Evolutionary conservation across 257 asterid genomes (phyloP), one percentile per base, ranked within the genome.

Genomic region (Knoxia roxburghii): DNA sequence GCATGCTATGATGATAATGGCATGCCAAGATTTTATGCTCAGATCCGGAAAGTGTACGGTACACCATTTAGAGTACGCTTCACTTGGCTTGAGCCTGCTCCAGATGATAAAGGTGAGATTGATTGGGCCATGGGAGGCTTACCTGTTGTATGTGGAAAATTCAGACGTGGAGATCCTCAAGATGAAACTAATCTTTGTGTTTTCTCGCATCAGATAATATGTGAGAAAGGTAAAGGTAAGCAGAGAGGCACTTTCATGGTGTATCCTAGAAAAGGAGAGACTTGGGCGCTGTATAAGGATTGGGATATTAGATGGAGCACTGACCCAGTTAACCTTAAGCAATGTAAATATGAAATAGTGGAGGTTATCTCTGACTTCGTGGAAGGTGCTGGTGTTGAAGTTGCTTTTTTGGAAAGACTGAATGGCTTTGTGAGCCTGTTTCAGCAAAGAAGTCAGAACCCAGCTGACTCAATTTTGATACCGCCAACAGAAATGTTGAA

Each of bases 21-120:
- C 65, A 83, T 90, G 97, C 97, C 97, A 30, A 86, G 97, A 76
- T 90, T 71, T 69, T 82, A 88, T 55, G 95, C 96, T 15, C 86
- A 71, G 75, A 81, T 90, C 70, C 82, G 45, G 72, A 79, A 71
- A 68, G 84, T 84, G 15, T 18, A 21, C 61, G 39, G 67, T 32
- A 52, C 41, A 7, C 85, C 86, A 67, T 90, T 85, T 77, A 71
- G 72, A 67, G 43, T 90, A 70, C 72, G 57, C 66, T 68, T 85
- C 70, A 71, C 63, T 59, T 90, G 97, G 97, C 82, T 90, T 63
- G 95, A 86, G 84, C 79, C 84, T 68, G 69, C 67, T 68, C 88
- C 95, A 24, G 79, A 68, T 39, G 76, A 77, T 66, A 70, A 76
- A 20, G 67, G 65, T 24, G 77, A 67, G 18, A 43, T 17, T 26